Conservation (phyloP, 2,329 filamentous ascomycete genomes). For the Xylaria sp. region DNA sequence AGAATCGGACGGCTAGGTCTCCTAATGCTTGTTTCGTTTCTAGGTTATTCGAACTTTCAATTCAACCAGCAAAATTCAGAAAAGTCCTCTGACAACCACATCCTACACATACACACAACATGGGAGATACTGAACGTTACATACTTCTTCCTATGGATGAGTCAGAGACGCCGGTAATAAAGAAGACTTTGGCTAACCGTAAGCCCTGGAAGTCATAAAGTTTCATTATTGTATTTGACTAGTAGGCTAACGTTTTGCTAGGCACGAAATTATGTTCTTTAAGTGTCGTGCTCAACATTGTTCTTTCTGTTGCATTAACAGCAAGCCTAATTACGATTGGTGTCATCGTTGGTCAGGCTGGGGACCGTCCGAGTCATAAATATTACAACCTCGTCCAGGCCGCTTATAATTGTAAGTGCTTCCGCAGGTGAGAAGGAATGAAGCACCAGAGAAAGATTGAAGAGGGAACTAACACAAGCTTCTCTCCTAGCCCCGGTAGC, state of each 20-base stretch:
- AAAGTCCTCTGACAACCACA: background rate
- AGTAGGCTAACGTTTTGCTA: background rate
- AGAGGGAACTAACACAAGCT: background rate
- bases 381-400: background rate
- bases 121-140: conserved; percentile 7
- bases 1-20: background rate
- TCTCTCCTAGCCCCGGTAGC: background rate
- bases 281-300: background rate
- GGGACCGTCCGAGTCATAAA: background rate
- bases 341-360: background rate
- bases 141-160: conserved; percentile 6
- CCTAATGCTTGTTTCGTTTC: background rate
- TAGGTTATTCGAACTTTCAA: background rate
- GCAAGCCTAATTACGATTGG: background rate
- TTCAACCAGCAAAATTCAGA: background rate
- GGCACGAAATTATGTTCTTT: background rate
- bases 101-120: background rate
- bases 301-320: background rate
- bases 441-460: no score
- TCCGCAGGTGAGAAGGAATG: no score
- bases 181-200: background rate
- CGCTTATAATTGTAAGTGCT: conserved; percentile 2
- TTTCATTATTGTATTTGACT: no score
- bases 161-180: background rate
- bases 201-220: background rate